Evolutionary conservation across 768 basidiomycete genomes (phyloP), one percentile per base, ranked within the genome.

Genomic region (Suillus clintonianus): DNA sequence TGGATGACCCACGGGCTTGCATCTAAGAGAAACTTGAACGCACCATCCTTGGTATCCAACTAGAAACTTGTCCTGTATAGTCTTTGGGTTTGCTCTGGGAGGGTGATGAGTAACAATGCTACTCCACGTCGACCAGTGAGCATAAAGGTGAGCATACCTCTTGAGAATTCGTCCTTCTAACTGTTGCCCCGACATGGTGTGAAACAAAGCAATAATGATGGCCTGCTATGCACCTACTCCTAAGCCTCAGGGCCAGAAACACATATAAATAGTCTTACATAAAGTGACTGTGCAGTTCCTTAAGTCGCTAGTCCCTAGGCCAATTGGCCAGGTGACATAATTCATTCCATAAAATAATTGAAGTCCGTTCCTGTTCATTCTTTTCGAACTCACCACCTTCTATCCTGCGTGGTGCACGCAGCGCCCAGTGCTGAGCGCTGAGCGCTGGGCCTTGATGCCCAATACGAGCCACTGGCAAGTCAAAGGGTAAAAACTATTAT

Each of bases 31-130:
- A 11, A 30, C 9, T 27, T 19, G 15, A 22, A 68, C 85, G 62
- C 60, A 91, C 92, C 92, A 94, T 73, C 92, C 93, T 76, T 94
- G 93, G 73, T 94, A 94, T 41, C 92, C 92, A 0, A 94, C 90
- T 36, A 95, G 76, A 68, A 93, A 86, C 71, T 94, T 95, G 77
- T 92, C 85, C 62, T 92, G 90, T 54, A 95, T 92, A 11, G 91
- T 92, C 6, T 82, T 83, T 30, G 92, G 86, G 71, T 90, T 82
- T 11, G 89, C 88, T 66, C 90, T 82, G 61, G 27, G n/a, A 56
- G 50, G 51, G 51, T 19, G 19, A 53, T 50, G 17, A 66, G 48
- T n/a, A 32, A 32, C 50, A 10, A n/a, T 11, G 54, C n/a, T 37
- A 30, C 30, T 32, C 30, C 42, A 17, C 47, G 36, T 42, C 17